Conservation (phyloP, 345 rosid genomes). For the Brassica napus region Da-Ae NC_063442.1:5697001-5697500, state of each 20-base stretch:
- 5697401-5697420: not conserved
- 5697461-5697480: constrained; percentile 90
- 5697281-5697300: constrained; percentile 81
- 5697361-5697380: constrained; percentile 56
- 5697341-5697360: constrained; percentile 72
- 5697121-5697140: constrained; percentile 35
- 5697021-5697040: not conserved
- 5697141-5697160: constrained; percentile 38
- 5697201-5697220: constrained; percentile 24
- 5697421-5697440: constrained; percentile 22
- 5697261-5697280: constrained; percentile 48
- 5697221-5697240: constrained; percentile 55
- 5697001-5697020: constrained; percentile 26
- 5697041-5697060: constrained; percentile 49
- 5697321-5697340: constrained; percentile 88
- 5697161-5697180: constrained; percentile 28
- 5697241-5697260: constrained; percentile 61
- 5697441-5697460: constrained; percentile 95
- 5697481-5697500: constrained; percentile 69
- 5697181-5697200: constrained; percentile 20
- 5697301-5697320: constrained; percentile 94
- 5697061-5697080: constrained; percentile 52
- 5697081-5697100: constrained; percentile 38
- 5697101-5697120: constrained; percentile 33
- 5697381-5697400: not conserved